phyloP scores from a whole-genome alignment of 176 grass and related monocot genomes.

The Eragrostis nindensis region DNA sequence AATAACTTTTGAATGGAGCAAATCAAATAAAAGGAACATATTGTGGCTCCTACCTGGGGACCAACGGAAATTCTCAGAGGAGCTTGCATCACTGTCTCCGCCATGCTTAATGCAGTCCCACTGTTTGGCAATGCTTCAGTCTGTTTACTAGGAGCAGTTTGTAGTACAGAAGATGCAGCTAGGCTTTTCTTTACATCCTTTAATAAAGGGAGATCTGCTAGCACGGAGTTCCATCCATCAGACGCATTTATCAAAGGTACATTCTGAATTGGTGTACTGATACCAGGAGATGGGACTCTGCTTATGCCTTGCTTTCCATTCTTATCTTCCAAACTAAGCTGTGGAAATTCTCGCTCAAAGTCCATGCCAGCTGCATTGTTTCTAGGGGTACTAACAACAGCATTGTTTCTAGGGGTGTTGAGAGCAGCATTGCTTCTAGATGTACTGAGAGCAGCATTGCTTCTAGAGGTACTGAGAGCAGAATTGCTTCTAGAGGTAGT shows the following conservation, averaged over 20 bases:
- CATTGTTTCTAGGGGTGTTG: conserved; percentile 21
- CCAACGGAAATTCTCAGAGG: conserved; percentile 51
- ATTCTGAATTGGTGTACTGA: conserved; percentile 62
- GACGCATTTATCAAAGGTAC: conserved; percentile 42
- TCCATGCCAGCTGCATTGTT: conserved; percentile 40
- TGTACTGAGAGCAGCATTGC: conserved; percentile 2
- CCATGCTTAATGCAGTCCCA: conserved; percentile 68
- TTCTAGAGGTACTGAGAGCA: background rate
- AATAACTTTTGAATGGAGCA: conserved; percentile 10
- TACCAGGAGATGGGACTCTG: conserved; percentile 51
- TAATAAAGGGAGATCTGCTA: conserved; percentile 58
- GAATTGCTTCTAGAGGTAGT: background rate
- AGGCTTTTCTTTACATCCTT: conserved; percentile 46
- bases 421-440: conserved; percentile 27
- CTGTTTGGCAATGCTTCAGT: conserved; percentile 39
- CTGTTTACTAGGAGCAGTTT: conserved; percentile 44
- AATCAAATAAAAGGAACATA: conserved; percentile 22
- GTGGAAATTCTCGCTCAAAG: conserved; percentile 76
- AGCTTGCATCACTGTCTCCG: conserved; percentile 67
- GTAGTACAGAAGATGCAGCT: conserved; percentile 29
- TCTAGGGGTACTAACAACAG: background rate
- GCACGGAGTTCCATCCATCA: conserved; percentile 59
- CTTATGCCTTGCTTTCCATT: conserved; percentile 45
- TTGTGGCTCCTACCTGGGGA: conserved; percentile 54
- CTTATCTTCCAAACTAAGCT: conserved; percentile 63